phyloP scores from a whole-genome alignment of 2,329 filamentous ascomycete species.

The Nemania abortiva region DNA sequence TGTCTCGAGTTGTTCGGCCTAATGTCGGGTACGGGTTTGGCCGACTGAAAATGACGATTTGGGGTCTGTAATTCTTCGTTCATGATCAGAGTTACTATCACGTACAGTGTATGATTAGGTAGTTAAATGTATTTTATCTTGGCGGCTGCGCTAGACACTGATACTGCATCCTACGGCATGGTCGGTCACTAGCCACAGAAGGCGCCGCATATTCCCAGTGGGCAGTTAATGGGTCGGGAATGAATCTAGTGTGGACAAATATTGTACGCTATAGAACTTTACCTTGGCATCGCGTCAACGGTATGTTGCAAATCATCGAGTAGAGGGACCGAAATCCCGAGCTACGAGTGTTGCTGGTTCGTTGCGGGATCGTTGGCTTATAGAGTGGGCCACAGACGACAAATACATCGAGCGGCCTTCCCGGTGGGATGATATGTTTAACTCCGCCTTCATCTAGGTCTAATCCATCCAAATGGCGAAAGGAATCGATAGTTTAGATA shows the following conservation, averaged over 20 bases:
- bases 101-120: constrained; percentile 11
- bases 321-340: constrained; percentile 23
- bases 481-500: constrained; percentile 5
- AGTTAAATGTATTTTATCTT: constrained; percentile 4
- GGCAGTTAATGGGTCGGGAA: constrained; percentile 26
- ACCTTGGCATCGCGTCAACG: not conserved
- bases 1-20: constrained; percentile 17
- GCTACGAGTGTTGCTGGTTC: constrained; percentile 6
- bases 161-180: constrained; percentile 11
- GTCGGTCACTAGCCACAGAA: constrained; percentile 32
- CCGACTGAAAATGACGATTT: constrained; percentile 4
- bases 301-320: not conserved
- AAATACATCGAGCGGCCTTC: constrained; percentile 32
- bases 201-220: constrained; percentile 17
- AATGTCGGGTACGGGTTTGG: constrained; percentile 13
- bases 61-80: constrained; percentile 22
- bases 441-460: constrained; percentile 17
- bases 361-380: constrained; percentile 13
- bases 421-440: constrained; percentile 33
- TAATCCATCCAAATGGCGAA: constrained; percentile 4
- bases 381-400: constrained; percentile 22
- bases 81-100: constrained; percentile 20
- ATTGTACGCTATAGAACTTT: constrained; percentile 3
- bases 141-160: constrained; percentile 18
- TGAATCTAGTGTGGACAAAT: constrained; percentile 15